Evolutionary conservation across 176 grass and related monocot species (phyloP), one percentile per base, ranked within the genome.

Genomic region (Hordeum vulgare): DNA sequence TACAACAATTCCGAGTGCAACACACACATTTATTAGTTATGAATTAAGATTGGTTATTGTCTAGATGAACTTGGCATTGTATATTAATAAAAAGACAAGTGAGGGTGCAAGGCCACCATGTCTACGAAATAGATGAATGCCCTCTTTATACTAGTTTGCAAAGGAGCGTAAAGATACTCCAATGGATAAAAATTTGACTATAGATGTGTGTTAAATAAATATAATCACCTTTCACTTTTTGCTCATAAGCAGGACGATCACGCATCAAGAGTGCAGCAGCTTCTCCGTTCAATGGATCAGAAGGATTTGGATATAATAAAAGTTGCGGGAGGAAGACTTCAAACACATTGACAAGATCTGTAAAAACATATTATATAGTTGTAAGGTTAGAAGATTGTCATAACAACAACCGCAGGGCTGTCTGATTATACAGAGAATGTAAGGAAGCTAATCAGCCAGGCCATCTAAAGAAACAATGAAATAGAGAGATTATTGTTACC

Each of bases 321-420:
- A 97, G 86, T 79, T 97, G 95, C 1, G 95, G 95, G 68, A 97
- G 85, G 68, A 97, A 94, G 12, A 93, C 92, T 85, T 94, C 95
- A 57, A 94, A 97, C 20, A 97, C 95, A 88, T 97, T 97, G 24
- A 97, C 88, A 75, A 97, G 84, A 82, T 97, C 92, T 97, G 90
- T 53, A 86, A 75, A 75, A 44, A 71, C 11, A 37, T 7, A 14
- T 1, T 28, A 63, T 7, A 80, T n/a, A 17, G 41, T 53, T 86
- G 15, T 35, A 79, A 82, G 31, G 18, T 78, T 57, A 83, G 11
- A 37, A 64, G 11, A 37, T 33, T 72, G 21, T 6, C n/a, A 15
- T 23, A 36, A 77, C n/a, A 39, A 77, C 3, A 83, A 18, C 39
- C 9, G 29, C 63, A 66, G 17, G 53, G 39, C n/a, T 63, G 51